A percentile compares a stretch with the other conserved stretches of the same genome.
Conservation (phyloP, 148 eudicot genomes). For the Vaccinium vitisidaea region DNA sequence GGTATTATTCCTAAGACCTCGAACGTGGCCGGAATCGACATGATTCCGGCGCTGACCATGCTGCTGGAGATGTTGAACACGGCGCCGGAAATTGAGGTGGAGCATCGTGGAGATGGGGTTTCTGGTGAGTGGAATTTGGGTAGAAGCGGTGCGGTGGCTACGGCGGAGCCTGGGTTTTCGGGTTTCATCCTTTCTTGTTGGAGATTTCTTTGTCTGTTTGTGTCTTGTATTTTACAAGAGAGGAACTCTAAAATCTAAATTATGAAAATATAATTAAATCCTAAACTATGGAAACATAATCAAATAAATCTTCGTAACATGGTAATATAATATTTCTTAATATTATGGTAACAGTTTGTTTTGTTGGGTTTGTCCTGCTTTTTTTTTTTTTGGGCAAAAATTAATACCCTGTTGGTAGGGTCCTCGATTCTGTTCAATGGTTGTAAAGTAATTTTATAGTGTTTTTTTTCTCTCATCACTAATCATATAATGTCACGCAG, state of each 20-base stretch:
- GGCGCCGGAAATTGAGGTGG: constrained; percentile 57
- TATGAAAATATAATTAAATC: no score
- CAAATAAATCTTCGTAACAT: no score
- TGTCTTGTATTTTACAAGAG: no score
- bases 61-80: constrained; percentile 79
- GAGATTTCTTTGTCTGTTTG: not conserved
- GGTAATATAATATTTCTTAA: no score
- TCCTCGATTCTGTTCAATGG: not conserved
- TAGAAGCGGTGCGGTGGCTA: constrained; percentile 31
- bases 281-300: no score
- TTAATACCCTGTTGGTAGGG: not conserved
- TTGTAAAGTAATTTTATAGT: no score
- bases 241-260: no score
- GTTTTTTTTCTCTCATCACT: no score
- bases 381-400: not conserved
- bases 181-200: constrained; percentile 21
- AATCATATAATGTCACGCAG: no score
- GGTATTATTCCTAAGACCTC: constrained; percentile 74
- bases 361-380: not conserved
- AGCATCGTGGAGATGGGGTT: not conserved
- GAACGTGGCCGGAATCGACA: constrained; percentile 90
- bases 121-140: constrained; percentile 22
- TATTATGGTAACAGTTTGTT: not conserved
- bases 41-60: constrained; percentile 90
- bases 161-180: constrained; percentile 13